phyloP scores from a whole-genome alignment of 2,329 filamentous ascomycete genomes.

The Talaromyces sp. region DNA sequence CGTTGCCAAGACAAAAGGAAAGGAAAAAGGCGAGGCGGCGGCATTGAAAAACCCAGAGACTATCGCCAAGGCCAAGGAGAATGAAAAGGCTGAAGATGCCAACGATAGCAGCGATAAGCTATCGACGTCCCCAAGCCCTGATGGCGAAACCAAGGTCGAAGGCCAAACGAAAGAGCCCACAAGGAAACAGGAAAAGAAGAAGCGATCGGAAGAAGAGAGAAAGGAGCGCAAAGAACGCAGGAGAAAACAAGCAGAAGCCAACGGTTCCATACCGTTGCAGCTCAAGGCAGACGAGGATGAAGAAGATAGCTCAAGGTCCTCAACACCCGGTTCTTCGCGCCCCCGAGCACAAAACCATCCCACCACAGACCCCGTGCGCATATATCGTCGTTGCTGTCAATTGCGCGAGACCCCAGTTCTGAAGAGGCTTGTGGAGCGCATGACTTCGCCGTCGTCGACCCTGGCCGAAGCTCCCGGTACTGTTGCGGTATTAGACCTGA shows the following conservation, averaged over 20 bases:
- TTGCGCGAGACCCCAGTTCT: constrained; percentile 87
- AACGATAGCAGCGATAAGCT: not conserved
- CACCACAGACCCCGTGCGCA: constrained; percentile 84
- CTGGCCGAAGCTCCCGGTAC: constrained; percentile 64
- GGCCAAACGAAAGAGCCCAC: constrained; percentile 42
- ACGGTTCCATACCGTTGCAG: constrained; percentile 81
- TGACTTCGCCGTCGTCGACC: constrained; percentile 65
- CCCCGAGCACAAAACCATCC: constrained; percentile 62
- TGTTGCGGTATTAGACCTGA: constrained; percentile 77
- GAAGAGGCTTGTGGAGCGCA: constrained; percentile 86
- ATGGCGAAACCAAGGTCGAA: constrained; percentile 26
- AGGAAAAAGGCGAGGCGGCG: constrained; percentile 68
- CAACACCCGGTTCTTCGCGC: constrained; percentile 27
- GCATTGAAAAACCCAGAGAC: constrained; percentile 61
- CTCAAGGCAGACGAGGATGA: constrained; percentile 66
- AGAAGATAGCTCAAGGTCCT: constrained; percentile 43
- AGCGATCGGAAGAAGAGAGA: constrained; percentile 85
- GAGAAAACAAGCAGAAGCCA: constrained; percentile 77
- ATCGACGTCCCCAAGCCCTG: constrained; percentile 19
- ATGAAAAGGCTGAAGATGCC: constrained; percentile 13
- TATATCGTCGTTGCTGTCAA: constrained; percentile 93
- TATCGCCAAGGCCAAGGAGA: constrained; percentile 51
- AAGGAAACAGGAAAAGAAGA: constrained; percentile 93
- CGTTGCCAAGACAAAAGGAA: constrained; percentile 42
- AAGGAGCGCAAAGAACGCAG: constrained; percentile 91